phyloP scores from a whole-genome alignment of 2,329 filamentous ascomycete species.

The Mycosphaerella sp. region DNA sequence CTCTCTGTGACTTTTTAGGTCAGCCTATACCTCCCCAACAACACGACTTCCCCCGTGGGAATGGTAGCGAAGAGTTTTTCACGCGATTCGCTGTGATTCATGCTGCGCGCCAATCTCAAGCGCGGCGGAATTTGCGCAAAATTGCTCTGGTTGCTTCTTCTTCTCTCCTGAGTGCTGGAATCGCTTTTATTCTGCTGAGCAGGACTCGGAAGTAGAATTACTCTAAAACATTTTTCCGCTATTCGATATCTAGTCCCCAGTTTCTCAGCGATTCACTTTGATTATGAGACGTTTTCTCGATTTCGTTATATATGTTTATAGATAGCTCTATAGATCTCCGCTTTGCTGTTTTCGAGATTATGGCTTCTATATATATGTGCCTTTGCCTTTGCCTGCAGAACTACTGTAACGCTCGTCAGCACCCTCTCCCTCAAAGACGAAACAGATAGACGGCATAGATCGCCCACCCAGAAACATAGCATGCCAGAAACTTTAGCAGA shows the following conservation, averaged over 20 bases:
- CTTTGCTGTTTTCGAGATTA: conserved; percentile 18
- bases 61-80: neutral
- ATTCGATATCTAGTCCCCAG: conserved; percentile 19
- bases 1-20: neutral
- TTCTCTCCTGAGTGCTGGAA: neutral
- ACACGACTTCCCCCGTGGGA: neutral
- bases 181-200: neutral
- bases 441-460: neutral
- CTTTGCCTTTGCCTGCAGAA: conserved; percentile 18
- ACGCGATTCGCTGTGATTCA: neutral
- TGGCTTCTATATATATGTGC: conserved; percentile 22
- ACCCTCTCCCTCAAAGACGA: neutral
- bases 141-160: neutral
- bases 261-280: conserved; percentile 12
- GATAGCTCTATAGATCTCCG: conserved; percentile 19
- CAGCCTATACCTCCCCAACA: neutral
- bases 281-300: conserved; percentile 18
- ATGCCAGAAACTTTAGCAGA: conserved; percentile 20
- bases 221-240: conserved; percentile 18
- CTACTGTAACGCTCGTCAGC: conserved; percentile 10
- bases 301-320: conserved; percentile 15
- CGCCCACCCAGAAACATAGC: conserved; percentile 22
- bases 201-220: no score
- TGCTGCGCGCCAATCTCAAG: neutral
- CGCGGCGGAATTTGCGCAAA: neutral